Percentiles rank a stretch among this genome's conserved stretches.
phyloP scores from a whole-genome alignment of 148 eudicot species.

The Limonium bicolor region DNA sequence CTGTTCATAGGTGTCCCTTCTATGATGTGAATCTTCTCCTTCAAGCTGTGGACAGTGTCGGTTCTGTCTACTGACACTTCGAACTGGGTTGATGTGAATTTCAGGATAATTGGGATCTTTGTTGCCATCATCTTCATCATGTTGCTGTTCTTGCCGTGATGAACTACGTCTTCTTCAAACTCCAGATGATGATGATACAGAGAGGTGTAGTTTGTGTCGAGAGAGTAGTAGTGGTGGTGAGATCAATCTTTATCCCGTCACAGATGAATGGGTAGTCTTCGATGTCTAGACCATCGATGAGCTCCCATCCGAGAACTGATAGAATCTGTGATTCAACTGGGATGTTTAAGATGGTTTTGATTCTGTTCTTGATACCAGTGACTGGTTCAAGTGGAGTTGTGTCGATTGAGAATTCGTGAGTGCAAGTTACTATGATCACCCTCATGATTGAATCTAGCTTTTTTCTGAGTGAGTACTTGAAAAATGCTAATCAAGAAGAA shows the following conservation, averaged over 20 bases:
- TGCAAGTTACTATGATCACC: conserved; percentile 29
- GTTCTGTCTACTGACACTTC: conserved; percentile 45
- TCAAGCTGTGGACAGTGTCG: conserved; percentile 71
- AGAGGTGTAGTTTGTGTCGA: conserved; percentile 5
- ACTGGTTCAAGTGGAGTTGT: conserved; percentile 43
- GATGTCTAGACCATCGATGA: conserved; percentile 65
- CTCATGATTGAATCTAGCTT: too few species aligned
- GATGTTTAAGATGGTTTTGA: conserved; percentile 28
- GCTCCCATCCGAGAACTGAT: conserved; percentile 43
- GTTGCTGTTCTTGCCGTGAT: background rate
- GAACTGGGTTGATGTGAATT: conserved; percentile 38
- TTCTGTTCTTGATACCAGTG: conserved; percentile 47
- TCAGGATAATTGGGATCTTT: conserved; percentile 32
- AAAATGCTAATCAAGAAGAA: background rate
- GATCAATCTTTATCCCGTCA: conserved; percentile 54
- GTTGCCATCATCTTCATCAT: background rate
- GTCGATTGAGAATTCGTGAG: conserved; percentile 32
- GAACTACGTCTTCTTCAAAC: too few species aligned
- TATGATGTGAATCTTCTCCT: conserved; percentile 82
- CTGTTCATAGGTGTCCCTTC: conserved; percentile 75
- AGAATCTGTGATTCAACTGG: conserved; percentile 50
- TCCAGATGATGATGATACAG: too few species aligned
- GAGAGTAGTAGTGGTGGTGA: conserved; percentile 15
- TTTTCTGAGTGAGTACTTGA: background rate
- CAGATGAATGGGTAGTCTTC: conserved; percentile 68